phyloP scores from a whole-genome alignment of 176 grass and related monocot species.

The Thinopyrum elongatum region DNA sequence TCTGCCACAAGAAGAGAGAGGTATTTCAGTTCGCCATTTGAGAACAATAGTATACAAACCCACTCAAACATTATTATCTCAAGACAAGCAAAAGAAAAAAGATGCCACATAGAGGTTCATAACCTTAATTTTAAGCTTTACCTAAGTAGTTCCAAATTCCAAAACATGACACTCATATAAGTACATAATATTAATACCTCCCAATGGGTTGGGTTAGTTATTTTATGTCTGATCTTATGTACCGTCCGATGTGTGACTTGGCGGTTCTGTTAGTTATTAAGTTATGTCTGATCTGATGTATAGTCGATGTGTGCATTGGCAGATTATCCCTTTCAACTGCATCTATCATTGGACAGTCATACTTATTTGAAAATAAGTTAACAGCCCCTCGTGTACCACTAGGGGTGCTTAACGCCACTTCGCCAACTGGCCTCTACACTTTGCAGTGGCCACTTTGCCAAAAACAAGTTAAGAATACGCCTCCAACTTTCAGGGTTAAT shows the following conservation, averaged over 20 bases:
- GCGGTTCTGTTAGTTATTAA: background rate
- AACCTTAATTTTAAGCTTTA: background rate
- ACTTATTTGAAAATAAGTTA: background rate
- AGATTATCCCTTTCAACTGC: constrained; percentile 5
- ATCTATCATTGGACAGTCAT: constrained; percentile 3
- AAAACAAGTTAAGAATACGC: background rate
- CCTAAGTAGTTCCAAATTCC: background rate
- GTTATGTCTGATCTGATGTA: background rate
- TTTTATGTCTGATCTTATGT: background rate
- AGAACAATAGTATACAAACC: constrained; percentile 1
- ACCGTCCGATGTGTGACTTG: background rate
- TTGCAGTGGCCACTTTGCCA: background rate
- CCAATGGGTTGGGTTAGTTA: background rate
- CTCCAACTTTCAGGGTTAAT: background rate
- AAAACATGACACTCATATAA: background rate
- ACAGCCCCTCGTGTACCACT: background rate
- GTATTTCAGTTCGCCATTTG: constrained; percentile 25
- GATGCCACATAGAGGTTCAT: background rate
- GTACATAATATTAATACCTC: background rate
- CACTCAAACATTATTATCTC: constrained; percentile 1
- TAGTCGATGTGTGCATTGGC: background rate
- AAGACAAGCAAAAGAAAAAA: background rate
- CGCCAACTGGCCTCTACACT: background rate
- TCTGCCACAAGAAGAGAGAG: constrained; percentile 42
- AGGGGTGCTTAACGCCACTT: background rate